Base-by-base conservation (phyloP, 805 yeast species). In the Martiniozyma abietophila region DNA sequence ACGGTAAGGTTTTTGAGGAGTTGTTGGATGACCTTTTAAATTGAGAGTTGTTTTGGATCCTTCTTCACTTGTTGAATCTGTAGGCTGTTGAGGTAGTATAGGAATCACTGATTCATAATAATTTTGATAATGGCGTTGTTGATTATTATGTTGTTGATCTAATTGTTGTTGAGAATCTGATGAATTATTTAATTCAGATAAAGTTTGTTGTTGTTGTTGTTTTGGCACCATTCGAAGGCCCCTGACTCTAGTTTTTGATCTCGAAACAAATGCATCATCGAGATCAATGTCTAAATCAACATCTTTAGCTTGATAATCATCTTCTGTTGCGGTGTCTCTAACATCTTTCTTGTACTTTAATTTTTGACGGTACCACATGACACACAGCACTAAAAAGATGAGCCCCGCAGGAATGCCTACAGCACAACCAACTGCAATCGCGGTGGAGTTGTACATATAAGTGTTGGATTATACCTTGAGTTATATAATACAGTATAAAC, bases 351-450 rank as follows among this genome's bases (percentile, higher is more conserved):
- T 57, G 25, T 59, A 51, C 28, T 62, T 54, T 37, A 52, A 45
- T 36, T 56, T 63, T 35, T 63, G 59, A 28, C 65, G 56, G 20
- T 50, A 38, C 62, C 67, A 62, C 36, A 65, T 58, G 8, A 41
- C 41, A 3, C 54, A 21, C 0, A 65, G 56, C 3, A 66, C 52
- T 0, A 58, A 12, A 1, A 63, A 9, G 2, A 65, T 63, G 8
- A 67, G 41, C 4, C 58, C 61, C n/a, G 61, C 46, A 1, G 76
- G 76, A 17, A 71, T 56, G 22, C 74, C 76, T 4, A 71, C 69
- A 3, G 75, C 71, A 41, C 71, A 62, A 2, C 74, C 75, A 3
- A 69, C 74, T 2, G 74, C 69, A 7, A 62, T 40, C 10, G 51
- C 48, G 4, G 59, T 55, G 6, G 40, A 33, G 16, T 22, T 36